Conservation (phyloP, 805 yeast species). For the Wickerhamiella kurtzmanii region DNA sequence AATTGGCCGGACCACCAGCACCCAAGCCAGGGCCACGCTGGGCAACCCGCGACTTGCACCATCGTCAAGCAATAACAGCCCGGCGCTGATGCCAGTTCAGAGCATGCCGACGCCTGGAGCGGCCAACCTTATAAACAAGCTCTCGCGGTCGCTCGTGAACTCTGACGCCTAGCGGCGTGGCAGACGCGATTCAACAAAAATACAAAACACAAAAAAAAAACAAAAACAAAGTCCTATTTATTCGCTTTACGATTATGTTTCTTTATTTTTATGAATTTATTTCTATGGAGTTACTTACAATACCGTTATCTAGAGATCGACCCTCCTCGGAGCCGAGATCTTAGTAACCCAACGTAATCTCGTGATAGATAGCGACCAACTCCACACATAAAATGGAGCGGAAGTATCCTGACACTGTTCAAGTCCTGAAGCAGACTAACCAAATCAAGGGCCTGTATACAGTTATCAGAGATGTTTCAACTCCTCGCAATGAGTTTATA, state of each 20-base stretch:
- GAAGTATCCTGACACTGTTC: not conserved
- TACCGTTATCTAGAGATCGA: too few species aligned
- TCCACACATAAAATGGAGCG: not conserved
- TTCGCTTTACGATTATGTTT: not conserved
- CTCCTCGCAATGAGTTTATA: conserved; percentile 83
- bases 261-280: not conserved
- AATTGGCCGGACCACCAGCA: too few species aligned
- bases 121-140: not conserved
- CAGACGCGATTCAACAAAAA: too few species aligned
- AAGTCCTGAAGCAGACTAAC: conserved; percentile 67
- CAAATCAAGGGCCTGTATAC: conserved; percentile 80
- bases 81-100: not conserved
- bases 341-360: too few species aligned
- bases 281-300: too few species aligned
- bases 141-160: not conserved
- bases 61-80: too few species aligned
- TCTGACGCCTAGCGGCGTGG: not conserved
- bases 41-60: too few species aligned
- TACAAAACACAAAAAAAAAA: too few species aligned
- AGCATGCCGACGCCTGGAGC: not conserved
- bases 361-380: not conserved
- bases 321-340: too few species aligned
- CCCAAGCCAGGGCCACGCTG: too few species aligned
- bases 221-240: too few species aligned
- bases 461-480: conserved; percentile 69